These are phyloP conservation scores for Picea sitchensis DNA, from an alignment of 75 land plant genomes.

Conservation along the genomic window DNA sequence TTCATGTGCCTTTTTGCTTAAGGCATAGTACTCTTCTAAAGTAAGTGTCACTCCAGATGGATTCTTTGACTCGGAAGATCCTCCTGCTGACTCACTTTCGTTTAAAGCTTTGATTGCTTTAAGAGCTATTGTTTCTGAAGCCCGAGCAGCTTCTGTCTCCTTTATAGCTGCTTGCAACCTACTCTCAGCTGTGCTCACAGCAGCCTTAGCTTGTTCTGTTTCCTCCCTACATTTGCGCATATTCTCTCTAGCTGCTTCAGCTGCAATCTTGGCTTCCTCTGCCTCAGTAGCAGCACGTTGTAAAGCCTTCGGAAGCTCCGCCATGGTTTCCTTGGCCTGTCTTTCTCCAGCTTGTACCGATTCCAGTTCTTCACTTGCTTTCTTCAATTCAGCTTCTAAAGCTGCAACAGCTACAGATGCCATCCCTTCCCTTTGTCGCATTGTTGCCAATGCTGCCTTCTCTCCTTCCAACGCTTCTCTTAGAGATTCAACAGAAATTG, in stretches of 20 bases:
- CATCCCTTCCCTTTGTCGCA: conserved; percentile 59
- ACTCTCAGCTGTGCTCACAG: conserved; percentile 51
- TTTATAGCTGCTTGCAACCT: conserved; percentile 64
- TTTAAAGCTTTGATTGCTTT: conserved; percentile 62
- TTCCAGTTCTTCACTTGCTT: conserved; percentile 36
- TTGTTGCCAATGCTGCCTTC: conserved; percentile 32
- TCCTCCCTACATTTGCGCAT: conserved; percentile 61
- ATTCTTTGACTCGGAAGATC: conserved; percentile 15
- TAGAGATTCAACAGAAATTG: conserved; percentile 48
- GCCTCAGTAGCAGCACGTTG: conserved; percentile 66
- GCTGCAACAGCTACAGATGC: conserved; percentile 49
- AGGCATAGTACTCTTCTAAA: conserved; percentile 64
- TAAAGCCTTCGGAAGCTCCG: conserved; percentile 54
- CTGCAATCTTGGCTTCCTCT: conserved; percentile 50
- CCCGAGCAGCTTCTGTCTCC: conserved; percentile 76
- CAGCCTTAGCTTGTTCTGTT: conserved; percentile 59
- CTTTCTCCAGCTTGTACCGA: conserved; percentile 33
- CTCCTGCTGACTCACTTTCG: conserved; percentile 48
- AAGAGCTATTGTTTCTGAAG: conserved; percentile 65
- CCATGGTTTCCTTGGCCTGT: conserved; percentile 60
- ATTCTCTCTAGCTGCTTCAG: conserved; percentile 49
- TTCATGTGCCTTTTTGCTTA: conserved; percentile 61
- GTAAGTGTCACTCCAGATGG: conserved; percentile 42
- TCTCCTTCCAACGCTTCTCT: conserved; percentile 51
- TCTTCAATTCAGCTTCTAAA: conserved; percentile 59